Base-by-base conservation (phyloP, 2,329 filamentous ascomycete genomes). In the Fusarium goolgardi region DNA sequence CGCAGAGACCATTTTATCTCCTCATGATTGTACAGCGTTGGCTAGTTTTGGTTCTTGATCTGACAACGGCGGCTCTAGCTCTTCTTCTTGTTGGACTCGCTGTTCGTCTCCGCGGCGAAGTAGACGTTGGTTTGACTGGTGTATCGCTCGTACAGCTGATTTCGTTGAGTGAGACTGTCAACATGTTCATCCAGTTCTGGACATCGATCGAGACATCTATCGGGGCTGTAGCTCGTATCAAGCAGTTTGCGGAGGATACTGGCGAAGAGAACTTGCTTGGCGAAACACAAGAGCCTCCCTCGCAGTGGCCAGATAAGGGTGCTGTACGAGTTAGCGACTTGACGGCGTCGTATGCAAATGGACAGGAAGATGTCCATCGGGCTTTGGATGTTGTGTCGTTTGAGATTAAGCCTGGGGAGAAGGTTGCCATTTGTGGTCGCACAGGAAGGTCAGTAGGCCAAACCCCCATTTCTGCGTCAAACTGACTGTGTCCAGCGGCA, bases 1-100 rank as follows among this genome's bases (percentile, higher is more conserved):
- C 86, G 0, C 87, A 89, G 67, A 76, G 79, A 23, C 86, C 87
- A 0, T 86, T 84, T 50, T 90, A 90, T 67, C 78, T 88, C 0
- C 78, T 89, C 8, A 84, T 81, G 57, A 82, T 83, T 39, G 81
- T 88, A 5, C 88, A 90, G 71, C 80, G 84, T 35, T 89, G 87
- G 86, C 76, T 88, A 0, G 81, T 78, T 0, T 74, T 88, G 2
- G 82, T 85, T 0, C 72, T 88, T 2, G 83, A 86, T 58, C 72
- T 86, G 29, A 77, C 83, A 1, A 82, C 84, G 0, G 79, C 83
- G 0, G 80, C 71, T 5, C 76, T 86, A 16, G 83, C 84, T 2
- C 77, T 83, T 1, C 69, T 85, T 9, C 70, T 86, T 5, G 81
- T 86, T 18, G 76, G 40, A 73, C 84, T 86, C 12, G 81, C 83